Evolutionary conservation across 164 flowering plant species (phyloP).

Genomic region (Chimonanthus salicifolius): DNA sequence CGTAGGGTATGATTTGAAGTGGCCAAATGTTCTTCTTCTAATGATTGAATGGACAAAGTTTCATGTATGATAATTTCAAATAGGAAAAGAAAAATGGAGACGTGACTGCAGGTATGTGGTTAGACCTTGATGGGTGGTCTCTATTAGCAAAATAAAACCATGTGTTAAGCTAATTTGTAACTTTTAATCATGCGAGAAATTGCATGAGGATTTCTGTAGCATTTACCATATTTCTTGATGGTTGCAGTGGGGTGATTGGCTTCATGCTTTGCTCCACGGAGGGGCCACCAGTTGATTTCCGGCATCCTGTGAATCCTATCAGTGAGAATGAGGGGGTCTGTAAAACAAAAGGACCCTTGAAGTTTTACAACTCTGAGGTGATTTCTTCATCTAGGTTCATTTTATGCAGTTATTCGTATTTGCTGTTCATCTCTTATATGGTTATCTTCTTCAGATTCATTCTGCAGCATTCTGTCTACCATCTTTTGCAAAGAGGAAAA

Average conservation of each 20-base stretch:
- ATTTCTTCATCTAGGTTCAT: background rate
- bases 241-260: slow-evolving; percentile 63
- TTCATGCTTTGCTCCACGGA: slow-evolving; percentile 69
- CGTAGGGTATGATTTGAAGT: too few relatives aligned
- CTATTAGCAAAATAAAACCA: too few relatives aligned
- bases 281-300: slow-evolving; percentile 60
- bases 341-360: slow-evolving; percentile 30
- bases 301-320: slow-evolving; percentile 44
- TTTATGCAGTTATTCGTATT: background rate
- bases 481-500: slow-evolving; percentile 38
- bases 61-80: too few relatives aligned
- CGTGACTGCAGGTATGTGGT: too few relatives aligned
- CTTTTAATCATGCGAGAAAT: too few relatives aligned
- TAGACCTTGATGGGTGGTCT: too few relatives aligned
- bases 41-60: too few relatives aligned
- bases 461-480: slow-evolving; percentile 56
- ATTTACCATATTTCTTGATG: background rate
- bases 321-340: slow-evolving; percentile 20
- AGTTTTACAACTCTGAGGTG: slow-evolving; percentile 60
- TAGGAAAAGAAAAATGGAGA: too few relatives aligned
- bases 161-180: too few relatives aligned
- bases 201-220: background rate
- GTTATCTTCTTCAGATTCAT: slow-evolving; percentile 32
- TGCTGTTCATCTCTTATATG: slow-evolving; percentile 2
- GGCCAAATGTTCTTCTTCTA: too few relatives aligned